These are phyloP conservation scores for Cryptococcus wingfieldii DNA, from an alignment of 1,284 basidiomycete genomes.

Conservation along the genomic window DNA sequence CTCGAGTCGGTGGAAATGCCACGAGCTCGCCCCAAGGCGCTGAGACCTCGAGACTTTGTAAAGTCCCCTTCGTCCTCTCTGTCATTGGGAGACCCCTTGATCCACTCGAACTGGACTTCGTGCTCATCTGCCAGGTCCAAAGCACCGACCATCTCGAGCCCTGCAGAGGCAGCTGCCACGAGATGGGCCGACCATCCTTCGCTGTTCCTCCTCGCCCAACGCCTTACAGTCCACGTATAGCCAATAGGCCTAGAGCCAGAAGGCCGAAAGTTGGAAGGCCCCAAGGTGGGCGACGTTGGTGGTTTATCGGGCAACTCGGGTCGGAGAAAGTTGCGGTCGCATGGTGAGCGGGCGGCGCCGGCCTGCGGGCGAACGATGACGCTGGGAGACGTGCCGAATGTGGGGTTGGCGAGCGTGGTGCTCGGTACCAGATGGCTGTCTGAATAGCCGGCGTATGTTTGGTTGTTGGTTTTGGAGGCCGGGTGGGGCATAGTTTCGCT, in stretches of 20 bases:
- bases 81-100: conserved; percentile 28
- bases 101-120: conserved; percentile 48
- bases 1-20: background rate
- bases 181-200: conserved; percentile 42
- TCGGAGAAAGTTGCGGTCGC: conserved; percentile 1
- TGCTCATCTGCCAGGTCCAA: conserved; percentile 25
- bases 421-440: background rate
- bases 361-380: conserved; percentile 22
- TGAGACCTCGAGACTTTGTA: background rate
- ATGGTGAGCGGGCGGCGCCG: conserved; percentile 29
- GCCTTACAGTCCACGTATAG: conserved; percentile 76
- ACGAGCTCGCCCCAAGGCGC: background rate
- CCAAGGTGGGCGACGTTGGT: conserved; percentile 43
- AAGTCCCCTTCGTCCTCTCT: conserved; percentile 5
- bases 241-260: conserved; percentile 35
- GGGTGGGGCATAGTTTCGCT: background rate
- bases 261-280: conserved; percentile 20
- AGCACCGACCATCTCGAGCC: conserved; percentile 32
- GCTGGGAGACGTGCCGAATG: conserved; percentile 42
- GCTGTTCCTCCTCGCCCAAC: conserved; percentile 64
- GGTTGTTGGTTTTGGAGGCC: background rate
- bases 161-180: conserved; percentile 38
- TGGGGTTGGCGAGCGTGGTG: conserved; percentile 26
- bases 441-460: background rate
- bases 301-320: conserved; percentile 20